These are phyloP conservation scores for Globisporangium middletonii DNA, from an alignment of 352 stramenopile species.

Conservation along the genomic window DNA sequence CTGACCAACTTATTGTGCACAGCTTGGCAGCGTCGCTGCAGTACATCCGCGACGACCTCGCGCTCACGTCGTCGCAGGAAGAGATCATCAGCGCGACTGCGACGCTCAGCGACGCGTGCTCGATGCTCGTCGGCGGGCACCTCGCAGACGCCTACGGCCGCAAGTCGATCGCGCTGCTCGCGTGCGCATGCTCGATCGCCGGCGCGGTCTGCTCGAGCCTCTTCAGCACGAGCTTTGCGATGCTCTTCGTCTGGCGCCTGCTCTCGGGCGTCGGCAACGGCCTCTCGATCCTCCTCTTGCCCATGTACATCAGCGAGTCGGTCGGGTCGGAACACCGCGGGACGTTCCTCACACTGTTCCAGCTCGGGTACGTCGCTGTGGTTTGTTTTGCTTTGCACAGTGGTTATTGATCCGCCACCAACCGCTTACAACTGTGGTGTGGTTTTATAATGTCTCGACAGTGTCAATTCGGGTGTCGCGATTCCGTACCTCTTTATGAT, in stretches of 20 bases:
- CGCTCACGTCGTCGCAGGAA: constrained; percentile 55
- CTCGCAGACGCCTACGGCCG: constrained; percentile 73
- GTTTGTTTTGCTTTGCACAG: background rate
- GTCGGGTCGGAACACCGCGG: constrained; percentile 58
- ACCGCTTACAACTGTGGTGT: background rate
- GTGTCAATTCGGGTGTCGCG: constrained; percentile 68
- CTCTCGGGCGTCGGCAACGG: constrained; percentile 74
- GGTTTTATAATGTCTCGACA: constrained; percentile 7
- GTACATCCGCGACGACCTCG: constrained; percentile 73
- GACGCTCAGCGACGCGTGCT: constrained; percentile 72
- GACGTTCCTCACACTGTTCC: constrained; percentile 68
- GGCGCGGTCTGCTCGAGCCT: constrained; percentile 50
- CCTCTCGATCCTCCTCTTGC: constrained; percentile 79
- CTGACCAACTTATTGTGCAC: background rate
- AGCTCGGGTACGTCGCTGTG: constrained; percentile 52
- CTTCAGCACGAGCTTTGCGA: constrained; percentile 47
- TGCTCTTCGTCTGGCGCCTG: constrained; percentile 65
- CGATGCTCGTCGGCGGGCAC: constrained; percentile 70
- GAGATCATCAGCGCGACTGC: constrained; percentile 75
- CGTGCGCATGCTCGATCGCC: constrained; percentile 63
- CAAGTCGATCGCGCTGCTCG: constrained; percentile 64
- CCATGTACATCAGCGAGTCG: constrained; percentile 87
- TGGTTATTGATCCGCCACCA: background rate
- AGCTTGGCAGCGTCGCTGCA: constrained; percentile 68
- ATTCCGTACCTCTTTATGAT: constrained; percentile 84